A percentile compares a stretch with the other conserved stretches of the same genome.
Conservation (phyloP, 495 filamentous ascomycete species). For the Hypoxylon rickii region DNA sequence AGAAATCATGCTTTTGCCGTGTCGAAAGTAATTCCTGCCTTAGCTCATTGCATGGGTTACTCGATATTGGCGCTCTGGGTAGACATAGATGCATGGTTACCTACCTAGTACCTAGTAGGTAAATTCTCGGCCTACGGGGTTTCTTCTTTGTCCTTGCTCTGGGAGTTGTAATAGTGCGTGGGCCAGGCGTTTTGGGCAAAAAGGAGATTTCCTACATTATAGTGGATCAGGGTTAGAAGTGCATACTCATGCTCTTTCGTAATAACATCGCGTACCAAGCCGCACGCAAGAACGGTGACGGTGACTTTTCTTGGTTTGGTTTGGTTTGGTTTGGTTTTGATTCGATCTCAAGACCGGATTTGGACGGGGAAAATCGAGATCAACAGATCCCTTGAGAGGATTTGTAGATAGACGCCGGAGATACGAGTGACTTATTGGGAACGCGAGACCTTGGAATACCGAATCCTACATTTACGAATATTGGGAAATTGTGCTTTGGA, state of each 20-base stretch:
- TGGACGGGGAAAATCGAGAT: too few relatives aligned
- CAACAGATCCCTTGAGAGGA: too few relatives aligned
- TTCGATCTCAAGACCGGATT: too few relatives aligned
- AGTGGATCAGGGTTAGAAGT: conserved; percentile 9
- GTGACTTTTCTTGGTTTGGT: too few relatives aligned
- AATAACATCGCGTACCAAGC: conserved; percentile 1
- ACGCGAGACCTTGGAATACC: too few relatives aligned
- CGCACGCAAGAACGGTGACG: not conserved
- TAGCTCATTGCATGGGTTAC: conserved; percentile 14
- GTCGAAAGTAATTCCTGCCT: conserved; percentile 1
- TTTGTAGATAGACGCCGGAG: too few relatives aligned
- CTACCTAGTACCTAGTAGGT: too few relatives aligned
- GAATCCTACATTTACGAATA: too few relatives aligned
- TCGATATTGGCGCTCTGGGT: not conserved
- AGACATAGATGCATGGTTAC: not conserved
- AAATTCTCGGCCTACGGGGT: not conserved
- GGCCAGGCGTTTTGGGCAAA: conserved; percentile 12
- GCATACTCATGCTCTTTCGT: not conserved
- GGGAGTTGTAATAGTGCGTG: conserved; percentile 13
- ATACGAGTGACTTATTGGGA: too few relatives aligned
- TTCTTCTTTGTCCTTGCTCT: conserved; percentile 17
- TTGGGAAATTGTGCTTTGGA: too few relatives aligned
- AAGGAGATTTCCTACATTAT: conserved; percentile 1
- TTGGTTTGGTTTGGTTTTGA: too few relatives aligned
- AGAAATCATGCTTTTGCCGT: not conserved